Base-by-base conservation (phyloP, 495 filamentous ascomycete species). In the Aspergillus funiculosus region DNA sequence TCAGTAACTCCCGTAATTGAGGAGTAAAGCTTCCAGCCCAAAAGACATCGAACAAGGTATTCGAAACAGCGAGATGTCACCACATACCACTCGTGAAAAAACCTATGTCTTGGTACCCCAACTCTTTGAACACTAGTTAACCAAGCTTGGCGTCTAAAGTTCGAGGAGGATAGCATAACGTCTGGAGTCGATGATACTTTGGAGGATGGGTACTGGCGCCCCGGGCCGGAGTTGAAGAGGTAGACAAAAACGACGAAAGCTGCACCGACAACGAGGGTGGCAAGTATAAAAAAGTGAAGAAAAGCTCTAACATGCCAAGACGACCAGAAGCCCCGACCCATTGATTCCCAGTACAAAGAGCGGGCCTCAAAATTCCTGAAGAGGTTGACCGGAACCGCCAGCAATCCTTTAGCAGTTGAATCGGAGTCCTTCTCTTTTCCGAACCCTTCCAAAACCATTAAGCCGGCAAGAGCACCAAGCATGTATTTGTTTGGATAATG, bases 121-220 rank as follows among this genome's bases (percentile, higher is more conserved):
- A 95, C 87, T 15, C 86, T 88, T 66, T 96, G 91, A 48, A 96
- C 82, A 3, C 91, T 90, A 2, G 91, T 96, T 38, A 95, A 79
- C 89, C 91, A 96, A 21, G 91, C 91, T 57, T 87, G 86, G 48
- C 83, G 78, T 39, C 89, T 82, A 39, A 94, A 87, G 50, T 91
- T 85, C 39, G 91, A 83, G 5, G 91, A 81, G 2, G 89, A 90
- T 10, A 86, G 83, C 10, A 85, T 39, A 71, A 79, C 25, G 73
- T 76, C 51, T 63, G 64, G 37, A 20, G 57, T 56, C 6, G 52
- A 38, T 4, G 58, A 43, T 1, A 48, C 28, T 27, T 62, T 65
- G 10, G 51, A 39, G 1, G 60, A 57, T 14, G 60, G 34, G 73
- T 63, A 31, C 58, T 70, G 18, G 70, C 53, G 32, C 54, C 48